These are phyloP conservation scores for Fusarium coicis DNA, from an alignment of 2,329 filamentous ascomycete genomes.

Conservation along the genomic window DNA sequence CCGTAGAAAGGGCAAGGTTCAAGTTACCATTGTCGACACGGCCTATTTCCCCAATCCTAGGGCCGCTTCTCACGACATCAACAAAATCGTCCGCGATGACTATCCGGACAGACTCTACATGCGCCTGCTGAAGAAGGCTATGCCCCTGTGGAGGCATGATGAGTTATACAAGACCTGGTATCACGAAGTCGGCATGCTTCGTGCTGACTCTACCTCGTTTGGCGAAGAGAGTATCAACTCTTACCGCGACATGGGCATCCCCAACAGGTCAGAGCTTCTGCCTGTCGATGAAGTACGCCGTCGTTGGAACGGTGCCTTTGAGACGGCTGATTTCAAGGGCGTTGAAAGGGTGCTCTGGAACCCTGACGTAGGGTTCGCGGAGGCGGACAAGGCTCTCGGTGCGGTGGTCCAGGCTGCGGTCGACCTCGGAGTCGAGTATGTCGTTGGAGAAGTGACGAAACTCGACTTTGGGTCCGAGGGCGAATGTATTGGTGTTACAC, in stretches of 20 bases:
- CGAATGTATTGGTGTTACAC: conserved; percentile 60
- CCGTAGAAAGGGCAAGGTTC: conserved; percentile 41
- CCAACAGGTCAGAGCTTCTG: conserved; percentile 55
- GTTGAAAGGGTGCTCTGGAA: conserved; percentile 67
- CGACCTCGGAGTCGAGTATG: conserved; percentile 65
- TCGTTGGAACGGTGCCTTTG: conserved; percentile 67
- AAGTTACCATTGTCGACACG: conserved; percentile 52
- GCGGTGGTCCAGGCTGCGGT: conserved; percentile 64
- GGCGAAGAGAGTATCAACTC: conserved; percentile 56
- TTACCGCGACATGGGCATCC: conserved; percentile 51
- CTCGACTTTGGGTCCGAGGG: conserved; percentile 60
- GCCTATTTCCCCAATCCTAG: conserved; percentile 51
- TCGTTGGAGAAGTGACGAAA: conserved; percentile 59
- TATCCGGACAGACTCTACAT: conserved; percentile 55
- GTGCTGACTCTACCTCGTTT: conserved; percentile 55
- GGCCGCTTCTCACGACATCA: conserved; percentile 59
- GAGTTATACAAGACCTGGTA: conserved; percentile 64
- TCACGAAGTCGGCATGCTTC: conserved; percentile 67
- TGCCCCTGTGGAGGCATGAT: conserved; percentile 54
- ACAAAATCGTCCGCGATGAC: conserved; percentile 58
- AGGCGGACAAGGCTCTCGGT: conserved; percentile 65
- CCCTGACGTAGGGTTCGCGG: conserved; percentile 68
- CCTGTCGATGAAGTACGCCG: conserved; percentile 62
- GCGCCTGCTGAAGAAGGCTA: conserved; percentile 53
- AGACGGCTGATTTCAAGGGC: conserved; percentile 65